These are phyloP conservation scores for Viola pubescens DNA, from an alignment of 441 rosid species.

Conservation along the genomic window DNA sequence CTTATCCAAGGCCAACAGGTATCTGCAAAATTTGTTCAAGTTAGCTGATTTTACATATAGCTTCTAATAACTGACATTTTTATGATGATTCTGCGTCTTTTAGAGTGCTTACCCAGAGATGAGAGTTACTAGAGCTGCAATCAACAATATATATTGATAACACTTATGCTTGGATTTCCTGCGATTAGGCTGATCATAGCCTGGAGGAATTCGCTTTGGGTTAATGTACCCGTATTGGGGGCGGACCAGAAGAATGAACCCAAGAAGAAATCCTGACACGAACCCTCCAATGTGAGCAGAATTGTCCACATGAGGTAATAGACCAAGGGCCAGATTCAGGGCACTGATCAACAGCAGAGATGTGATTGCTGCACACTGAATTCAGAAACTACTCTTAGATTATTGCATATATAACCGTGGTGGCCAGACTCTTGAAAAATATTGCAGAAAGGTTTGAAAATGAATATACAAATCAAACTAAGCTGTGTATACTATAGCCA, in stretches of 20 bases:
- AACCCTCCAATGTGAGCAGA: conserved; percentile 87
- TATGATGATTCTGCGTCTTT: background rate
- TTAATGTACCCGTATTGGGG: conserved; percentile 78
- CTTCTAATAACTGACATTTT: background rate
- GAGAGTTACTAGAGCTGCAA: conserved; percentile 34
- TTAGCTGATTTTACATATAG: conserved; percentile 1
- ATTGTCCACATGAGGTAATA: conserved; percentile 63
- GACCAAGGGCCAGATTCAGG: conserved; percentile 58
- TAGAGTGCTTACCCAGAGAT: conserved; percentile 41
- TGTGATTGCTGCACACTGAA: conserved; percentile 58
- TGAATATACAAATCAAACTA: too few species aligned
- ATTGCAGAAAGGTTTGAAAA: too few species aligned
- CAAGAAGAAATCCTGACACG: conserved; percentile 63
- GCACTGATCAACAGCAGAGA: conserved; percentile 43
- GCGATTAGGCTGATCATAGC: conserved; percentile 42
- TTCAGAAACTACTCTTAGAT: background rate
- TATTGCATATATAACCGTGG: too few species aligned
- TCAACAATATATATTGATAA: conserved; percentile 48
- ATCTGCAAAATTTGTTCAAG: conserved; percentile 26
- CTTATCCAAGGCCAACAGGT: conserved; percentile 26
- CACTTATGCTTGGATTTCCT: conserved; percentile 49
- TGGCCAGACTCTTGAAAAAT: too few species aligned
- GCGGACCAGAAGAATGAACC: conserved; percentile 65
- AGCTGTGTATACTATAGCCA: too few species aligned
- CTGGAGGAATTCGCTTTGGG: conserved; percentile 51